Conservation (phyloP, 2,329 filamentous ascomycete genomes). For the Cercospora janseana region DNA sequence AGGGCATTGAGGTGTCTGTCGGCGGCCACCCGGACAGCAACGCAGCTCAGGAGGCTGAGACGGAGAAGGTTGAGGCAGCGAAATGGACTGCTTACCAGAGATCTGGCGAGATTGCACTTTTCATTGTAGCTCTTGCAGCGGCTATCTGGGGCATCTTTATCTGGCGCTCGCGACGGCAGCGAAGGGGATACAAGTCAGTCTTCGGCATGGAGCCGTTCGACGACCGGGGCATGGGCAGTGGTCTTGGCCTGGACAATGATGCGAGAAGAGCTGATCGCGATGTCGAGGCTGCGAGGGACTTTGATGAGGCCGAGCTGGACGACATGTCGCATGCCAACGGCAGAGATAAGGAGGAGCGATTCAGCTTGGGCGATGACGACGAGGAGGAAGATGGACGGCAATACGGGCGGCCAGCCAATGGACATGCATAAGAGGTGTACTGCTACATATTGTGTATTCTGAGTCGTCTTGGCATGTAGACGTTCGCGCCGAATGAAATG, state of each 20-base stretch:
- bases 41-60: slow-evolving; percentile 63
- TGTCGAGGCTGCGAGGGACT: slow-evolving; percentile 59
- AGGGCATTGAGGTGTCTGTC: slow-evolving; percentile 72
- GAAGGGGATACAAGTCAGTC: slow-evolving; percentile 48
- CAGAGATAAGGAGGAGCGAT: slow-evolving; percentile 20
- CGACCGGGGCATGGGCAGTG: slow-evolving; percentile 43
- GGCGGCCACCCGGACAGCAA: slow-evolving; percentile 67
- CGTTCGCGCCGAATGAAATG: not conserved
- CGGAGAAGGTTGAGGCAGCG: slow-evolving; percentile 73
- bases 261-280: slow-evolving; percentile 45
- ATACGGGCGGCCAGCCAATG: slow-evolving; percentile 15
- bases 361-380: slow-evolving; percentile 29
- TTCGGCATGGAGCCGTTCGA: slow-evolving; percentile 39
- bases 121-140: slow-evolving; percentile 74
- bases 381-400: slow-evolving; percentile 14
- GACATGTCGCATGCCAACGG: slow-evolving; percentile 40
- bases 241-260: slow-evolving; percentile 44
- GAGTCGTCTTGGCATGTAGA: slow-evolving; percentile 1
- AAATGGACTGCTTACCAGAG: slow-evolving; percentile 87
- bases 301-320: slow-evolving; percentile 61
- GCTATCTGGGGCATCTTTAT: slow-evolving; percentile 70
- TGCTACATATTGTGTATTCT: not conserved
- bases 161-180: slow-evolving; percentile 54
- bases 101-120: slow-evolving; percentile 79
- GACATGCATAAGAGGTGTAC: slow-evolving; percentile 7